Conservation (phyloP, 805 yeast species). For the Kuraishia capsulata region DNA sequence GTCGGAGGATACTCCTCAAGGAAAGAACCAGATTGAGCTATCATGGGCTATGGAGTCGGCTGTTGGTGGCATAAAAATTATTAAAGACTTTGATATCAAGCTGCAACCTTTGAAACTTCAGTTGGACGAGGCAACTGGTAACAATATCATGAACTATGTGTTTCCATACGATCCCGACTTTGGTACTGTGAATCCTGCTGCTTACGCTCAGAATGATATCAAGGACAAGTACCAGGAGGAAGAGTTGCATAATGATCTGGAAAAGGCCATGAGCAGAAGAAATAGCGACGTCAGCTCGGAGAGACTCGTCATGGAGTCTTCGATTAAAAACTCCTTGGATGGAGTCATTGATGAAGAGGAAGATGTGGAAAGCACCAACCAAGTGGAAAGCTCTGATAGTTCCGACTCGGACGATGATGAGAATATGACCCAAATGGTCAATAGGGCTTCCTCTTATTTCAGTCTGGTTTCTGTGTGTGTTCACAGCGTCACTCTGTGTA, state of each 20-base stretch:
- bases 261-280: slow-evolving; percentile 3
- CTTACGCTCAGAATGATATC: neutral
- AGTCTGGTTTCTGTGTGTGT: slow-evolving; percentile 54
- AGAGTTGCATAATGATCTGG: neutral
- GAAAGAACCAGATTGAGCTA: slow-evolving; percentile 29
- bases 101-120: slow-evolving; percentile 63
- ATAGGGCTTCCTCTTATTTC: slow-evolving; percentile 64
- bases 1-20: slow-evolving; percentile 9
- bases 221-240: neutral
- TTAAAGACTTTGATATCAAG: slow-evolving; percentile 51
- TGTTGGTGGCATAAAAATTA: slow-evolving; percentile 84
- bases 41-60: slow-evolving; percentile 78
- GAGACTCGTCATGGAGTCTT: neutral
- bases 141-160: slow-evolving; percentile 53
- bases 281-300: neutral
- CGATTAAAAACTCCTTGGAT: slow-evolving; percentile 4
- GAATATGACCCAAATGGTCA: slow-evolving; percentile 48
- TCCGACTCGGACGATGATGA: neutral
- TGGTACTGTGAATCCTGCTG: neutral
- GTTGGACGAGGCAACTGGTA: slow-evolving; percentile 64
- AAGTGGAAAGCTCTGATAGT: neutral
- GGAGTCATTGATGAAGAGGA: slow-evolving; percentile 8
- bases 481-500: slow-evolving; percentile 41
- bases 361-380: slow-evolving; percentile 6
- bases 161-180: slow-evolving; percentile 36